These are phyloP conservation scores for Melanomma pulvis-pyrius DNA, from an alignment of 495 filamentous ascomycete genomes.

Conservation along the genomic window DNA sequence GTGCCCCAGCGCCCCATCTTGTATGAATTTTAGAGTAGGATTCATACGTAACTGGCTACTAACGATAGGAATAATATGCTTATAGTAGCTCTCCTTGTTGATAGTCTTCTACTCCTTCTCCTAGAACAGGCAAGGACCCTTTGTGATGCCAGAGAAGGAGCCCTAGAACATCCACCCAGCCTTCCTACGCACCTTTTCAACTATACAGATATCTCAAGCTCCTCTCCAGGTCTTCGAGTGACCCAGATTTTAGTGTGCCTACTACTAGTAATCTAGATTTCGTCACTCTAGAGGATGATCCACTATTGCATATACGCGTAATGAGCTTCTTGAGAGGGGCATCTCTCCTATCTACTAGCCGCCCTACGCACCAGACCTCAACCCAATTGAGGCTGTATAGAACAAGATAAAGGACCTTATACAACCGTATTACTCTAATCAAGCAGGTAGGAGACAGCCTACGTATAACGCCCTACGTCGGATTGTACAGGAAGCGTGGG, in stretches of 20 bases:
- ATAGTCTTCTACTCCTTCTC: not conserved
- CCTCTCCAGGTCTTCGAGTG: not conserved
- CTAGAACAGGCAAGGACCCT: not conserved
- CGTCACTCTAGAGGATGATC: not conserved
- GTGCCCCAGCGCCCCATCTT: not conserved
- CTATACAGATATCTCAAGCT: not conserved
- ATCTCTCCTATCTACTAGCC: not conserved
- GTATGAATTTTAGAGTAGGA: not conserved
- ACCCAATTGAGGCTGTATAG: not conserved
- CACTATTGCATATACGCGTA: not conserved
- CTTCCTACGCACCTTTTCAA: not conserved
- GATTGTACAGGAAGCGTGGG: not conserved
- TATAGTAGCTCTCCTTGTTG: not conserved
- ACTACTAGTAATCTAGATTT: not conserved
- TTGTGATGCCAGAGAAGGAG: not conserved
- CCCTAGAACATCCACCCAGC: not conserved
- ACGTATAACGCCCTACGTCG: not conserved
- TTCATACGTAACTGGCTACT: not conserved
- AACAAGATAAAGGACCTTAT: not conserved
- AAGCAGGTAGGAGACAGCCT: not conserved
- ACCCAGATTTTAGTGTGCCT: not conserved
- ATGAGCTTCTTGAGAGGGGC: not conserved
- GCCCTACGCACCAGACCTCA: not conserved
- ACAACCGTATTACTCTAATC: no score
- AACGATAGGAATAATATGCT: not conserved